Conservation (phyloP, 176 grass and related monocot species). For the Hordeum marinum region DNA sequence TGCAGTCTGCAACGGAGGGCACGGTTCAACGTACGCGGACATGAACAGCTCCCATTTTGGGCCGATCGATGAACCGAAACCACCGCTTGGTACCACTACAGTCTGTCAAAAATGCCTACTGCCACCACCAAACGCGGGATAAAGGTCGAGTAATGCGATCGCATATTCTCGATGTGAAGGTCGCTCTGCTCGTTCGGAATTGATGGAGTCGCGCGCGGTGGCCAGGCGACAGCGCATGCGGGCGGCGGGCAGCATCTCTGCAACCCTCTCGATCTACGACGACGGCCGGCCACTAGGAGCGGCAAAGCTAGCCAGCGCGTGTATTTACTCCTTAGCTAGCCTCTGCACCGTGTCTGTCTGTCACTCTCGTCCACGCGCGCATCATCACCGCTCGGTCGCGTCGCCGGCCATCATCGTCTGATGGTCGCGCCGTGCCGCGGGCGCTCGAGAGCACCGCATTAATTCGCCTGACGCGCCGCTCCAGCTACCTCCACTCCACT, state of each 20-base stretch:
- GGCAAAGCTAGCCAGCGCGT: no score
- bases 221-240: not conserved
- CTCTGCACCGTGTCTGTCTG: no score
- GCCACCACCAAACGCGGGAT: not conserved
- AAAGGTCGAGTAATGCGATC: not conserved
- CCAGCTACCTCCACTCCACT: not conserved
- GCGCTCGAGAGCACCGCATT: conserved; percentile 33
- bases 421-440: not conserved
- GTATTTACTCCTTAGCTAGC: no score
- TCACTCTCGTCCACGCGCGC: conserved; percentile 9
- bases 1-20: not conserved
- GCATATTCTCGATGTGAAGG: not conserved
- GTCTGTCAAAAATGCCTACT: no score
- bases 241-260: not conserved
- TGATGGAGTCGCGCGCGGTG: conserved; percentile 4
- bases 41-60: not conserved
- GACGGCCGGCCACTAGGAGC: no score
- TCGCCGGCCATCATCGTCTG: conserved; percentile 12
- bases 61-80: not conserved
- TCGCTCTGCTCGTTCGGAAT: not conserved
- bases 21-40: not conserved
- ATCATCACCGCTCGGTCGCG: conserved; percentile 17
- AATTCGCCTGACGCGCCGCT: not conserved
- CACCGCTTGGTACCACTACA: no score
- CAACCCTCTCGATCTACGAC: no score